Base-by-base conservation (phyloP, 192 early-diverging fungal species). In the Phlyctochytrium planicorne region DNA sequence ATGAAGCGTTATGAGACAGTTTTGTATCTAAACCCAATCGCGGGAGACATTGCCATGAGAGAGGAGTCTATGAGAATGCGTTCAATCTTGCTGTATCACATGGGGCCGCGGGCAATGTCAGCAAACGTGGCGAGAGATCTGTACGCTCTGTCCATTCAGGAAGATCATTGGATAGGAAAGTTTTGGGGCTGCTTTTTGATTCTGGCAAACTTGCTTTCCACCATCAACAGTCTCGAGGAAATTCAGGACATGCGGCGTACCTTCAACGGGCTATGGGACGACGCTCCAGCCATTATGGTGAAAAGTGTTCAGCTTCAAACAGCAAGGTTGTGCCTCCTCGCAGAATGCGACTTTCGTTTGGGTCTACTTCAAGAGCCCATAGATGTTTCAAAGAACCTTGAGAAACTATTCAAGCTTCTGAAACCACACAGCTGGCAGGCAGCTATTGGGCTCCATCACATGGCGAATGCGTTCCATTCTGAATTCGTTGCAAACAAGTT, bases 151-250 rank as follows among this genome's bases (percentile, higher is more conserved):
- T 57, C 78, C 1, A 67, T 40, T 24, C 75, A 80, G 63, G 66
- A 76, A 35, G 78, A 78, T 23, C 35, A 62, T 3, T 67, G 70
- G 66, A 20, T 56, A 16, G 77, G 77, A 14, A 78, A 79, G 52
- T 59, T 77, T 29, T 77, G 70, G 69, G 77, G 76, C 0, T 78
- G 69, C 61, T 72, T 35, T 25, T 33, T 75, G 30, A 65, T 76
- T 31, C 70, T 78, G 14, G 33, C 36, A 2, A 71, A 76, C 40
- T 50, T 76, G 53, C 67, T 78, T 3, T 53, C 59, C 0, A 36
- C 34, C 1, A 25, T 30, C 4, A 34, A 73, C 35, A 23, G 24
- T 27, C 23, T 33, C 30, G 69, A 20, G 6, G 76, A 74, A 60
- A 16, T 78, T 10, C 65, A 63, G 32, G 64, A 72, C 31, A 52